Base-by-base conservation (phyloP, 2,329 filamentous ascomycete genomes). In the Fusarium denticulatum region DNA sequence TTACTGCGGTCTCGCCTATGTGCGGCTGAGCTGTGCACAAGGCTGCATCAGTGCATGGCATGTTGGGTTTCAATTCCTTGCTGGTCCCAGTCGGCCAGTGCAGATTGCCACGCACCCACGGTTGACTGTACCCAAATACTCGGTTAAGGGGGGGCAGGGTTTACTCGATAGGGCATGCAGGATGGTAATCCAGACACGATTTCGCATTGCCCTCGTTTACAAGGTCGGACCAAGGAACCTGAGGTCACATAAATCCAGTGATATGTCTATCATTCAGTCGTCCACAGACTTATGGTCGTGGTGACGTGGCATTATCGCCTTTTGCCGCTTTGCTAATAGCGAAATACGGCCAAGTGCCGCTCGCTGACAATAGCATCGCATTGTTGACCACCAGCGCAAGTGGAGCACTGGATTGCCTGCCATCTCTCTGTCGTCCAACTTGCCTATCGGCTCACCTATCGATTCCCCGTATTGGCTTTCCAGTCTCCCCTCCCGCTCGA, bases 81-180 rank as follows among this genome's bases (percentile, higher is more conserved):
- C 65, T 50, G 57, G 55, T 65, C 64, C 58, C 49, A 36, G 34
- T 36, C 34, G 8, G 34, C 34, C 34, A 66, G 57, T 68, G 68
- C 58, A 64, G 46, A 68, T 76, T 77, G 69, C 68, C 59, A 69
- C 53, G 37, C 59, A 69, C 65, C 64, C 65, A 77, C 69, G 57
- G 57, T 69, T 59, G 57, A 62, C 69, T 42, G 59, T 60, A 74
- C 72, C 76, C 76, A 77, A 65, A 69, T 72, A 73, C 69, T 78
- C 75, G 76, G 76, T 74, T 77, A 73, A 73, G 70, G 73, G 69
- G 67, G 72, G 59, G 49, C 69, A 71, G 74, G 76, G 67, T 69
- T 62, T 37, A 60, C 39, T 72, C 60, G 47, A 75, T 69, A 76
- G 62, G 73, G 74, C 68, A 76, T 76, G 76, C 76, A 77, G 60